Conservation (phyloP, 2,329 filamentous ascomycete species). For the Xylariaceae sp. region DNA sequence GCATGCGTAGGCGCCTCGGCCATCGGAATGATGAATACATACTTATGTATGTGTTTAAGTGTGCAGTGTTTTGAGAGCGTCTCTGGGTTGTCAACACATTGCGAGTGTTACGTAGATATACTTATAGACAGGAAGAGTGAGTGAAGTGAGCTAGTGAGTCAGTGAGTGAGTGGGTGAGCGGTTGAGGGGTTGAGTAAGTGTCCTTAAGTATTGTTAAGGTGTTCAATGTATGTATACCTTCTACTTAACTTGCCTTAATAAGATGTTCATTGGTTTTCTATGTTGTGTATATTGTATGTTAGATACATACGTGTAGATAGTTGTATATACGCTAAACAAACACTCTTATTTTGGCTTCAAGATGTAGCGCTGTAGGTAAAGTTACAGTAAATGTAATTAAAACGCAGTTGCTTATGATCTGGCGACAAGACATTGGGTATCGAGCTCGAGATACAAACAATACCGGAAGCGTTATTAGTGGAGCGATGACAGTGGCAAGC, state of each 20-base stretch:
- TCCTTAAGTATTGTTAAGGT: no score
- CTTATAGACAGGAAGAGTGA: no score
- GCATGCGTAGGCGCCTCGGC: constrained; percentile 2
- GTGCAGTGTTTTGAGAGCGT: no score
- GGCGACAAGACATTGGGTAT: not conserved
- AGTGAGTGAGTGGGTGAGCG: no score
- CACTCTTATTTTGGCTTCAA: not conserved
- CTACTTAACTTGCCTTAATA: no score
- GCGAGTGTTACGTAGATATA: not conserved
- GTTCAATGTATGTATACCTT: no score
- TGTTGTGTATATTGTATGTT: no score
- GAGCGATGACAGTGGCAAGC: not conserved
- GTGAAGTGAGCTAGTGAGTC: no score
- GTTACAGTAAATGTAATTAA: not conserved
- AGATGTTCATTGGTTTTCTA: no score
- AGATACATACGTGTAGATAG: no score
- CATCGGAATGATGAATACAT: constrained; percentile 1
- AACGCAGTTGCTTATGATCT: not conserved
- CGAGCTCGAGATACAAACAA: not conserved
- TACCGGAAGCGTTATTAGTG: not conserved
- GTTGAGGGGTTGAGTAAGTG: no score
- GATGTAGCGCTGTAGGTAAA: not conserved
- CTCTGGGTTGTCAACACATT: no score
- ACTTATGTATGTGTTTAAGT: not conserved
- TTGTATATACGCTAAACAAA: not conserved